phyloP scores from a whole-genome alignment of 2,329 filamentous ascomycete genomes.

The Alternaria infectoria region DNA sequence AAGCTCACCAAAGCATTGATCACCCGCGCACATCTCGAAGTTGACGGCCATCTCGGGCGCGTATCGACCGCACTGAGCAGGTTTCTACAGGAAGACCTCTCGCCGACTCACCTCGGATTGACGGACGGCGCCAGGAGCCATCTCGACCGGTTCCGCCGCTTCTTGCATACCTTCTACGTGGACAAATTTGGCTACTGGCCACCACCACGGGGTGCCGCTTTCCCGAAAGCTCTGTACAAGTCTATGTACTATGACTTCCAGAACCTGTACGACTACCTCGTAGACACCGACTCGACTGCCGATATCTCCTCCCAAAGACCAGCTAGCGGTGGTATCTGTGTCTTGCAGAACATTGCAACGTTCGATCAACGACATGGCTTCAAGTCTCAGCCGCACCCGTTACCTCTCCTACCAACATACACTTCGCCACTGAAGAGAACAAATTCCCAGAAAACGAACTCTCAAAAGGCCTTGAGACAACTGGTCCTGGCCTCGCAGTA shows the following conservation, averaged over 20 bases:
- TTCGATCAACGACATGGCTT: conserved; percentile 70
- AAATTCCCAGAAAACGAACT: conserved; percentile 40
- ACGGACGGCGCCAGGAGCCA: conserved; percentile 67
- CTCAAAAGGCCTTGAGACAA: conserved; percentile 43
- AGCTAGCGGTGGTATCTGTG: conserved; percentile 71
- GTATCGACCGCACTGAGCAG: conserved; percentile 65
- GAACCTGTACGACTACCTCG: conserved; percentile 72
- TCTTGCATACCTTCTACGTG: conserved; percentile 70
- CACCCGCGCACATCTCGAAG: conserved; percentile 66
- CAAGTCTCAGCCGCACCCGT: conserved; percentile 65
- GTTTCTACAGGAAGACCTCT: conserved; percentile 75
- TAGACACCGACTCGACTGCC: conserved; percentile 64
- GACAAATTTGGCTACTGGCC: conserved; percentile 75
- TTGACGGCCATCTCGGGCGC: conserved; percentile 67
- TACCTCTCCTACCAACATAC: conserved; percentile 68
- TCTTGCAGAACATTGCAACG: conserved; percentile 69
- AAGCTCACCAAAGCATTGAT: conserved; percentile 69
- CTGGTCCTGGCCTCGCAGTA: conserved; percentile 45
- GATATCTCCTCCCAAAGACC: conserved; percentile 59
- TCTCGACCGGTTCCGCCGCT: conserved; percentile 74
- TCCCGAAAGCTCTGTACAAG: conserved; percentile 64
- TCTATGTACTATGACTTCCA: conserved; percentile 74
- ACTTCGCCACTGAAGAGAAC: conserved; percentile 37
- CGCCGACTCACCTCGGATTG: conserved; percentile 69
- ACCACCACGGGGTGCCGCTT: conserved; percentile 60